Evolutionary conservation across 257 asterid genomes (phyloP), one percentile per base, ranked within the genome.

Genomic region (Avicennia marina): DNA sequence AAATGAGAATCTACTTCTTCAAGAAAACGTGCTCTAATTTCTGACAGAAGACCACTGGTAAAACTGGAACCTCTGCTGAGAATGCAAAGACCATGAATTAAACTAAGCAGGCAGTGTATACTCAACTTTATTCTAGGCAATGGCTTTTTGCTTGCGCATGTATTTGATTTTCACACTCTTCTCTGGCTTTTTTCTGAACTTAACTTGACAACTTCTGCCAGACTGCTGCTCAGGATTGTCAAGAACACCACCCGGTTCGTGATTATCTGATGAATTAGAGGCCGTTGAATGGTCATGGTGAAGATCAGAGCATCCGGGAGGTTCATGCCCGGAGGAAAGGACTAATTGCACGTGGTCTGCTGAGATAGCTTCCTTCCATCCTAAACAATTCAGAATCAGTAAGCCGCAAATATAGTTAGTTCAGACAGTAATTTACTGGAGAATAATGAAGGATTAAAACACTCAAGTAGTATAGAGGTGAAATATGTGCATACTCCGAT

Each of bases 331-430:
- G 7, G 76, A 47, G 31, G 86, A 73, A n/a, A 85, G 78, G 70
- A 60, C 87, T 59, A 87, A 70, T 22, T 11, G 72, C 70, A 79
- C 81, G 59, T 87, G 96, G 56, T 90, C 95, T 9, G 75, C 77
- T 2, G 89, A 50, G 59, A 87, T 75, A 11, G 89, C 91, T 56
- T 87, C 94, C 60, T 82, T 87, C 95, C 94, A 87, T 69, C 98
- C 98, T 90, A 76, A 73, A 74, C 40, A 36, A 62, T 52, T 46
- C 9, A 27, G 29, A 43, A 63, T n/a, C 2, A 47, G 26, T 7
- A 42, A 44, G 63, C 46, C 10, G 13, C 12, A 13, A 56, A 58
- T 31, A 32, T 25, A 33, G 29, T 15, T 41, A 36, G 24, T 39
- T 9, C 51, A 56, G 21, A 62, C 11, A 24, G 24, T 33, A 34